A percentile compares a stretch with the other conserved stretches of the same genome.
phyloP scores from a whole-genome alignment of 169 alveolate species.

The Theileria sp. region DNA sequence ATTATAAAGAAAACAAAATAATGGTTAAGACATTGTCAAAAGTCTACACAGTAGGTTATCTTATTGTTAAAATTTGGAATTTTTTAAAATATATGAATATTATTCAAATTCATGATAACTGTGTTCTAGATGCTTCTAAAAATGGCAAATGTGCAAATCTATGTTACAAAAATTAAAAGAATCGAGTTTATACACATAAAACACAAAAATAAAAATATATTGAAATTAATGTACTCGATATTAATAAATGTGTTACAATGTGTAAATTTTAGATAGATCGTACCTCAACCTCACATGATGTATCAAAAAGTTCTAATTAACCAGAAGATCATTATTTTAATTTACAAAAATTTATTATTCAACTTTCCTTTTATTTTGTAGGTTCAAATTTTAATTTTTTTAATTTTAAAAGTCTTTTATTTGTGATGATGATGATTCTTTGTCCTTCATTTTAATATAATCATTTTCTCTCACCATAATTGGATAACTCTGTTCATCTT shows the following conservation, averaged over 20 bases:
- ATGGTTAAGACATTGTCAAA: slow-evolving; percentile 2
- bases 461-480: neutral
- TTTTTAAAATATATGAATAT: neutral
- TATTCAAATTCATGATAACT: neutral
- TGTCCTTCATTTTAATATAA: slow-evolving; percentile 42
- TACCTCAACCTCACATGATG: slow-evolving; percentile 55
- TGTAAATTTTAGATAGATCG: slow-evolving; percentile 44
- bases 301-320: slow-evolving; percentile 49
- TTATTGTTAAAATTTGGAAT: neutral
- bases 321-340: slow-evolving; percentile 26
- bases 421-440: slow-evolving; percentile 47
- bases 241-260: slow-evolving; percentile 42
- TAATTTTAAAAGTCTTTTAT: slow-evolving; percentile 38
- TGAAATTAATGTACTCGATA: slow-evolving; percentile 14
- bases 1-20: neutral
- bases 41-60: neutral
- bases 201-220: slow-evolving; percentile 9
- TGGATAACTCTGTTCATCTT: neutral
- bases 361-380: slow-evolving; percentile 54
- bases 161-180: neutral
- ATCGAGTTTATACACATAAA: slow-evolving; percentile 4
- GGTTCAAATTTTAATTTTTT: slow-evolving; percentile 52
- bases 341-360: slow-evolving; percentile 49
- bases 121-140: neutral
- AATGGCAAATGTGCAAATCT: slow-evolving; percentile 10